Evolutionary conservation across 768 basidiomycete genomes (phyloP).

Genomic region (Trichaptum fuscoviolaceum): DNA sequence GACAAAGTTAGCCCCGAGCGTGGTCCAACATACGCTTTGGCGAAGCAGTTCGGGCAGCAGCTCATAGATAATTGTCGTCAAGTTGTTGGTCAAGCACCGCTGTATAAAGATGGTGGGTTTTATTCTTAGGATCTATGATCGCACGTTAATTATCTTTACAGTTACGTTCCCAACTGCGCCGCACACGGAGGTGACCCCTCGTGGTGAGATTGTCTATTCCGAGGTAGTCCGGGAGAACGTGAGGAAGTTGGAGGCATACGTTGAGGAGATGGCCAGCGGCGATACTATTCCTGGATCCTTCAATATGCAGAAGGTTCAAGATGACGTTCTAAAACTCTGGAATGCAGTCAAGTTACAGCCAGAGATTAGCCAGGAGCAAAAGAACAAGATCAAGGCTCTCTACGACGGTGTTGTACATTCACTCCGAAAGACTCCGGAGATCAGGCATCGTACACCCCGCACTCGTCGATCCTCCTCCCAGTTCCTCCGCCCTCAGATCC

Average conservation of each 20-base stretch:
- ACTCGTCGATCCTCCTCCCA: slow-evolving; percentile 91
- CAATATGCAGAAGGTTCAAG: slow-evolving; percentile 97
- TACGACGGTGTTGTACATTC: slow-evolving; percentile 97
- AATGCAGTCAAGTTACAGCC: slow-evolving; percentile 96
- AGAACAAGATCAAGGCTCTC: slow-evolving; percentile 88
- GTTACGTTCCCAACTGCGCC: slow-evolving; percentile 99
- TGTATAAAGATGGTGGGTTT: slow-evolving; percentile 89
- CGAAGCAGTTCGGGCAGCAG: slow-evolving; percentile 95
- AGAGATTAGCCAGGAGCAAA: slow-evolving; percentile 95
- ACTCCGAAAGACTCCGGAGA: slow-evolving; percentile 73
- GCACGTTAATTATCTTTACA: slow-evolving; percentile 24
- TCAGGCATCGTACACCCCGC: slow-evolving; percentile 45
- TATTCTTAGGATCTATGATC: not conserved
- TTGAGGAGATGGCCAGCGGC: slow-evolving; percentile 96
- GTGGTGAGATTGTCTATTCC: slow-evolving; percentile 91
- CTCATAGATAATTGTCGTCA: slow-evolving; percentile 91
- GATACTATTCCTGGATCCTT: slow-evolving; percentile 77
- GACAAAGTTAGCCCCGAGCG: slow-evolving; percentile 72
- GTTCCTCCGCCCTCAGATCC: slow-evolving; percentile 90
- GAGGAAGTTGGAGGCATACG: slow-evolving; percentile 96
- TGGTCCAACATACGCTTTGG: slow-evolving; percentile 91
- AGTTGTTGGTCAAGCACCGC: slow-evolving; percentile 74
- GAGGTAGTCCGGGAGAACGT: slow-evolving; percentile 96
- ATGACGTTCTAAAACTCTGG: slow-evolving; percentile 96
- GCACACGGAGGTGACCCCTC: slow-evolving; percentile 85